Percentiles rank a stretch among this genome's conserved stretches.
Evolutionary conservation across 1,284 basidiomycete genomes (phyloP).

Genomic region (Tilletia setariae): DNA sequence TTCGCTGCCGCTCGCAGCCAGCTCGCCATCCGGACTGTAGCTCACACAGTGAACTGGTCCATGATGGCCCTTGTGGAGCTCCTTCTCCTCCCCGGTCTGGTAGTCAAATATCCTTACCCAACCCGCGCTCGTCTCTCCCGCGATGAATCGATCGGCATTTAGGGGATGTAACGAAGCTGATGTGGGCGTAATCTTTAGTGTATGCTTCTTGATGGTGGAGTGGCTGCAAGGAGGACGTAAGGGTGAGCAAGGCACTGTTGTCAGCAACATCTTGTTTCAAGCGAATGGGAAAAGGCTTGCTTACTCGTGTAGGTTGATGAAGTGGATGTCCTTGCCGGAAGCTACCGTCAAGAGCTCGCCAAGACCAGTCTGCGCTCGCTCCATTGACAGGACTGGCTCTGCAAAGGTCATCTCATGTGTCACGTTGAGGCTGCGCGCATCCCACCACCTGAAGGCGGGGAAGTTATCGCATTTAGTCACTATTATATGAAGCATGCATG

Average conservation of each 20-base stretch:
- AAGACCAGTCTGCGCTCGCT: constrained; percentile 67
- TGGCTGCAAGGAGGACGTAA: constrained; percentile 61
- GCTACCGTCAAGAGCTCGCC: constrained; percentile 85
- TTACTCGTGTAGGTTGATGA: constrained; percentile 61
- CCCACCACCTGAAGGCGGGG: constrained; percentile 77
- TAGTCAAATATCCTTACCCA: constrained; percentile 94
- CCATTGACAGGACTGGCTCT: constrained; percentile 86
- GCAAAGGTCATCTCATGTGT: constrained; percentile 72
- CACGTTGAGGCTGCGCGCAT: constrained; percentile 72
- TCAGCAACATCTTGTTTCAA: neutral
- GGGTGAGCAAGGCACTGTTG: neutral
- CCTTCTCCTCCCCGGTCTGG: constrained; percentile 76
- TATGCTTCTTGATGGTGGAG: constrained; percentile 32
- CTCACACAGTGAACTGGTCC: constrained; percentile 92
- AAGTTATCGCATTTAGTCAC: no score
- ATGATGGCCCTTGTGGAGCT: constrained; percentile 94
- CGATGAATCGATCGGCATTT: constrained; percentile 82
- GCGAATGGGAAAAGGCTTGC: constrained; percentile 20
- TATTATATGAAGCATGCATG: no score
- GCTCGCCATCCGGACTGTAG: constrained; percentile 95
- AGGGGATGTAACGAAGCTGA: constrained; percentile 90
- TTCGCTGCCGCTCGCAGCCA: constrained; percentile 94
- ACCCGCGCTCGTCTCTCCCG: constrained; percentile 83
- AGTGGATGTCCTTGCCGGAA: constrained; percentile 84
- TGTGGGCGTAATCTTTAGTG: constrained; percentile 63